A percentile compares a stretch with the other conserved stretches of the same genome.
Evolutionary conservation across 2,329 filamentous ascomycete species (phyloP).

Genomic region (Macroventuria anomochaeta): DNA sequence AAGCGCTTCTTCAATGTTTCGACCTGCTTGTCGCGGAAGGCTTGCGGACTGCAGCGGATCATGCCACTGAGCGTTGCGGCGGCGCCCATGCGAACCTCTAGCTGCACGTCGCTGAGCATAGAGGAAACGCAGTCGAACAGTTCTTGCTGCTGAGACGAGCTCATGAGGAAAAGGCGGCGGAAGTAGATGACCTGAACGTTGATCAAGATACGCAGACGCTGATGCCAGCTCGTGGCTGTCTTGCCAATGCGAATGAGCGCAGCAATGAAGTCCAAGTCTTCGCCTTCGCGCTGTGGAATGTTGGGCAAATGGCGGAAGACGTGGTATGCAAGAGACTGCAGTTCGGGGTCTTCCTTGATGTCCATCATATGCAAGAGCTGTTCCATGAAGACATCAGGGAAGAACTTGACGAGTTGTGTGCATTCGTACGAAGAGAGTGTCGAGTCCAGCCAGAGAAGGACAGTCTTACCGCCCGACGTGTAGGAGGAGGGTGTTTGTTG

Average conservation of each 20-base stretch:
- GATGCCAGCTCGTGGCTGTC: constrained; percentile 88
- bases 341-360: constrained; percentile 95
- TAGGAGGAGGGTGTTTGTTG: constrained; percentile 94
- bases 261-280: constrained; percentile 83
- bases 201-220: constrained; percentile 90
- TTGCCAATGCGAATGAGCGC: constrained; percentile 88
- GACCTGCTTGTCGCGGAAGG: constrained; percentile 80
- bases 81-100: constrained; percentile 94
- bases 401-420: constrained; percentile 87
- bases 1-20: constrained; percentile 78
- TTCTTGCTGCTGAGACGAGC: constrained; percentile 73
- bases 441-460: constrained; percentile 91
- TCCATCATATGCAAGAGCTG: constrained; percentile 99
- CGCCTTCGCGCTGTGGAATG: constrained; percentile 85
- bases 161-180: constrained; percentile 88
- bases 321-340: constrained; percentile 92
- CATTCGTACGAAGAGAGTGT: constrained; percentile 92
- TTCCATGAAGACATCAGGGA: constrained; percentile 86
- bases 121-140: constrained; percentile 92
- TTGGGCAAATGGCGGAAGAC: constrained; percentile 97
- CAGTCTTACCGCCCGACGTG: constrained; percentile 94
- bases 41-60: constrained; percentile 91
- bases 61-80: constrained; percentile 92
- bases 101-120: constrained; percentile 90
- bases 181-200: constrained; percentile 99